Base-by-base conservation (phyloP, 805 yeast genomes). In the Candida ascalaphidarum region DNA sequence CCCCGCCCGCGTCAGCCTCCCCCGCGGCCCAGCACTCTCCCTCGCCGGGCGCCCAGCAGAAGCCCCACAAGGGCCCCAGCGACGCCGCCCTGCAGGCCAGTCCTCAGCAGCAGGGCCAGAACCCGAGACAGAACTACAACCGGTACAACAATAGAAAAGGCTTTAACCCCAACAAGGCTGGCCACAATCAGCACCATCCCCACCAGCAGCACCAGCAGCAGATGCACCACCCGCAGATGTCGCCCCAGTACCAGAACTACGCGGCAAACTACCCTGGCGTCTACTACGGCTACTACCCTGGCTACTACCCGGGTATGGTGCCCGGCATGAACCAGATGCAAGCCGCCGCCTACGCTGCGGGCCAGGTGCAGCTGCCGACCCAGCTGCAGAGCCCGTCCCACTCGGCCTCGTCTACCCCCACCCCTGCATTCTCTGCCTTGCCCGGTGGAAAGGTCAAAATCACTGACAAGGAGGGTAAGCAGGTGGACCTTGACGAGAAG, bases 401-500 rank as follows among this genome's bases (percentile, higher is more conserved):
- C 25, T 34, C 28, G 14, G 20, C 27, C 34, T 17, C 37, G 40
- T 22, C 35, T 31, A 22, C 40, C 27, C 19, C 30, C 34, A 15
- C 27, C 27, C 12, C 25, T 30, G 21, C 35, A 28, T 15, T 14
- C 14, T 31, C 34, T 9, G 24, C 39, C 10, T 31, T 37, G 17
- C 32, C 42, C 14, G 39, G 42, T 8, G 39, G 44, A 3, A 59
- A 52, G 39, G 50, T 61, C 17, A 60, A 52, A 35, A 48, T 62
- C 31, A 61, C 67, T 21, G 62, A 60, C 30, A 59, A 55, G 41
- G 65, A 60, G 23, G 69, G 68, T 5, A 58, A 54, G 31, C 58
- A 49, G 25, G 52, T 61, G 22, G 65, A 61, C 35, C 57, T 58
- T 35, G 67, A 62, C 29, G 66, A 58, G 25, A 58, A 59, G 46